These are phyloP conservation scores for Populus hybrid DNA, from an alignment of 441 rosid species.

Conservation along the genomic window DNA sequence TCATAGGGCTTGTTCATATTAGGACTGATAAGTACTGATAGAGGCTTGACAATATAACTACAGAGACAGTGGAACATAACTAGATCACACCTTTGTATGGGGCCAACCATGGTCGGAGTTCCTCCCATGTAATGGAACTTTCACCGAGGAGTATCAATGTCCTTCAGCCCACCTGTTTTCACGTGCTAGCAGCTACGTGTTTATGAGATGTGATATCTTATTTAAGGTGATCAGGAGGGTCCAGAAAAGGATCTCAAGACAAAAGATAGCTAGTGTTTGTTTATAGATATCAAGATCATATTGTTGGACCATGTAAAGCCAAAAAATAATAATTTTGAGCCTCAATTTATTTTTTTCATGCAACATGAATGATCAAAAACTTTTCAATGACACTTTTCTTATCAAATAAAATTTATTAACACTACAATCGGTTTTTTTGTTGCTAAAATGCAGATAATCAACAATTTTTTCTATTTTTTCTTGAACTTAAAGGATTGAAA, in stretches of 20 bases:
- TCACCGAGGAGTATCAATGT: constrained; percentile 12
- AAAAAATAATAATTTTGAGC: too few species aligned
- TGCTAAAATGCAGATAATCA: too few species aligned
- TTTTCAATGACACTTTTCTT: too few species aligned
- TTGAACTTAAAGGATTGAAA: too few species aligned
- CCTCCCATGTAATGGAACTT: constrained; percentile 15
- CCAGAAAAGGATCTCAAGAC: neutral
- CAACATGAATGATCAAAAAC: too few species aligned
- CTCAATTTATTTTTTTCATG: too few species aligned
- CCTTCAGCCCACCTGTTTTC: constrained; percentile 24
- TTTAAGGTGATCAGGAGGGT: neutral
- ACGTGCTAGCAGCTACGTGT: constrained; percentile 20
- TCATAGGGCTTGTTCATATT: neutral
- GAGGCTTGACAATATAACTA: neutral
- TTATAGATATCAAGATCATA: too few species aligned
- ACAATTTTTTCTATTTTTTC: too few species aligned
- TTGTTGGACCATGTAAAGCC: neutral
- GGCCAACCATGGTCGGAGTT: constrained; percentile 10
- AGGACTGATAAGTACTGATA: neutral
- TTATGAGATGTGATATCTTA: constrained; percentile 9
- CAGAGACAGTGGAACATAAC: neutral
- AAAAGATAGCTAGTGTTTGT: neutral
- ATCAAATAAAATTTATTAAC: too few species aligned
- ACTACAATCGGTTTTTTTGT: too few species aligned
- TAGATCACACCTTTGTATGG: constrained; percentile 15